These are phyloP conservation scores for Calocybe gambosa DNA, from an alignment of 1,284 basidiomycete genomes.

Conservation along the genomic window DNA sequence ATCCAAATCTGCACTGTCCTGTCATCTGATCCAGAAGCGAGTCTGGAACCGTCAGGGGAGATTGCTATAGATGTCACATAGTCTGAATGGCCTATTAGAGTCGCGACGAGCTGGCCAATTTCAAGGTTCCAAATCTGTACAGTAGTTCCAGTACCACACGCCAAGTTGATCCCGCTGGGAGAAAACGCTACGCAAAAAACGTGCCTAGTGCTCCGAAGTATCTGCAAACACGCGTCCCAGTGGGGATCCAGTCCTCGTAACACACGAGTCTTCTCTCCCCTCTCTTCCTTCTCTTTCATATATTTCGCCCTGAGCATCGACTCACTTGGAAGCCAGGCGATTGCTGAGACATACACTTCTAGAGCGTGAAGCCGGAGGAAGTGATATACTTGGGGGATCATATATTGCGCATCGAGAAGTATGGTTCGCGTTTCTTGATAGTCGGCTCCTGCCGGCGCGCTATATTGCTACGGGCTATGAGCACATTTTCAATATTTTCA, in stretches of 20 bases:
- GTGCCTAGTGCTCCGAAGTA: conserved; percentile 6
- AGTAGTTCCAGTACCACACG: conserved; percentile 8
- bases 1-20: conserved; percentile 8
- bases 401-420: neutral
- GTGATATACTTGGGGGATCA: neutral
- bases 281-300: neutral
- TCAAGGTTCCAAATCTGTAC: conserved; percentile 10
- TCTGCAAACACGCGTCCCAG: neutral
- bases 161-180: conserved; percentile 7
- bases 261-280: too few relatives aligned
- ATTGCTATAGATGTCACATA: conserved; percentile 7
- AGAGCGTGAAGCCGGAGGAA: neutral
- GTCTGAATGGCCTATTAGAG: conserved; percentile 5
- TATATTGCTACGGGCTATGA: neutral
- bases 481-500: neutral
- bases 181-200: conserved; percentile 6
- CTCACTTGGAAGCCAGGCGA: neutral
- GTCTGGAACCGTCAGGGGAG: conserved; percentile 7
- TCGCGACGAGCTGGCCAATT: conserved; percentile 3
- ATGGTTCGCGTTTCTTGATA: neutral
- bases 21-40: conserved; percentile 9
- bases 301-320: neutral
- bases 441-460: neutral
- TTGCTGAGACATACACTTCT: neutral
- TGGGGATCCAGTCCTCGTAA: too few relatives aligned